Evolutionary conservation across 805 yeast species (phyloP), one percentile per base, ranked within the genome.

Genomic region (Lachancea fermentati): DNA sequence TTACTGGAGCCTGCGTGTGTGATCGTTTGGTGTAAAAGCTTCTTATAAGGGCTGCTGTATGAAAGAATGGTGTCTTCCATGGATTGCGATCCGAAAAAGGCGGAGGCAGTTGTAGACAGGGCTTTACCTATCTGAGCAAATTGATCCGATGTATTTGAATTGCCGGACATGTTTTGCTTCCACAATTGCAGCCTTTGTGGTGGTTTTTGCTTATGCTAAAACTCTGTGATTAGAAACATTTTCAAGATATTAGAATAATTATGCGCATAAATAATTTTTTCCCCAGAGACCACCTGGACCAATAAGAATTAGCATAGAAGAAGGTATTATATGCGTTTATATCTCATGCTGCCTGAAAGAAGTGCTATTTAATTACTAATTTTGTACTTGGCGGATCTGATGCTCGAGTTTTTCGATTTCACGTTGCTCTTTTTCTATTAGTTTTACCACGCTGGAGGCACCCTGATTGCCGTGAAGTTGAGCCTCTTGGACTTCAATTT

Each of bases 91-190:
- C 72, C 77, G 32, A 75, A 71, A 18, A 76, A 48, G 1, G 74
- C 76, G 7, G 79, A 69, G 1, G 81, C 81, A 1, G 81, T 75
- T 2, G 78, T 69, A 0, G 78, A 71, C 32, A 76, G 67, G 2
- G 78, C 73, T 44, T 66, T 69, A 8, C 75, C 68, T 30, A 73
- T 48, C 41, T 68, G 57, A 8, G 66, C 43, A 5, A 71, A 30
- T 24, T 54, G 52, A 19, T 55, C 58, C 38, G 51, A 51, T 16
- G 42, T 33, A 37, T 19, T 34, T 14, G 44, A 34, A 13, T 33
- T 58, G 32, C 37, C 19, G 16, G 36, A 34, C 42, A 39, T 39
- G 29, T 28, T 25, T 22, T 22, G 26, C 26, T 22, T 22, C 9
- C 9, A 22, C 26, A 22, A 22, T 22, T 11, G 26, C 26, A 7